Evolutionary conservation across 345 rosid genomes (phyloP).

Genomic region (Zanthoxylum bungeanum): DNA sequence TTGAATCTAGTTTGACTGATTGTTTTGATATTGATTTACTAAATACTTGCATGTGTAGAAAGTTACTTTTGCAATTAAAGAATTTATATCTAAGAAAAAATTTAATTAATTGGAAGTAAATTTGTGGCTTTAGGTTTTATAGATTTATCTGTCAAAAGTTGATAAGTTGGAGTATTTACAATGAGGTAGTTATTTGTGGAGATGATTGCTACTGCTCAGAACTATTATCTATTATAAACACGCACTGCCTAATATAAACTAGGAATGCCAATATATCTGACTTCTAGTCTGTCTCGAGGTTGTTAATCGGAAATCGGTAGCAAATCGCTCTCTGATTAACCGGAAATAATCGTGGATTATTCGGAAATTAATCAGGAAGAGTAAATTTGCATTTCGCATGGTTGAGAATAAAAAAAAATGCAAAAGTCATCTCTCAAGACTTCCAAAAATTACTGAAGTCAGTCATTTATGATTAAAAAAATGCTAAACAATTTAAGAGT

Average conservation of each 20-base stretch:
- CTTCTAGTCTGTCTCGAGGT: neutral
- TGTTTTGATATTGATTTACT: neutral
- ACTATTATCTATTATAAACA: neutral
- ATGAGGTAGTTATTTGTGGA: neutral
- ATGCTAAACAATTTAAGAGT: no score
- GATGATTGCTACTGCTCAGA: neutral
- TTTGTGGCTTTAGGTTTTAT: neutral
- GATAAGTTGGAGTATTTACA: neutral
- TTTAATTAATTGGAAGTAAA: neutral
- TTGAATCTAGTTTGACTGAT: slow-evolving; percentile 5
- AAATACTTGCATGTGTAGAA: no score
- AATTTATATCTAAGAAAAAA: neutral
- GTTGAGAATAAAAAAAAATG: no score
- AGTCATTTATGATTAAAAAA: no score
- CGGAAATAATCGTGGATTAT: no score
- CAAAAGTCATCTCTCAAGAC: no score
- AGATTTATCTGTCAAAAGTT: neutral
- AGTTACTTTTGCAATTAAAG: neutral
- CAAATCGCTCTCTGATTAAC: no score
- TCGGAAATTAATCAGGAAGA: no score
- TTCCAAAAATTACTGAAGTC: no score
- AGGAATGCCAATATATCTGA: neutral
- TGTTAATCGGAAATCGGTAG: no score
- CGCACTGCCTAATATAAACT: neutral
- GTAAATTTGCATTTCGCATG: no score